phyloP scores from a whole-genome alignment of 139 green algal genomes.

The Closterium sp. region DNA sequence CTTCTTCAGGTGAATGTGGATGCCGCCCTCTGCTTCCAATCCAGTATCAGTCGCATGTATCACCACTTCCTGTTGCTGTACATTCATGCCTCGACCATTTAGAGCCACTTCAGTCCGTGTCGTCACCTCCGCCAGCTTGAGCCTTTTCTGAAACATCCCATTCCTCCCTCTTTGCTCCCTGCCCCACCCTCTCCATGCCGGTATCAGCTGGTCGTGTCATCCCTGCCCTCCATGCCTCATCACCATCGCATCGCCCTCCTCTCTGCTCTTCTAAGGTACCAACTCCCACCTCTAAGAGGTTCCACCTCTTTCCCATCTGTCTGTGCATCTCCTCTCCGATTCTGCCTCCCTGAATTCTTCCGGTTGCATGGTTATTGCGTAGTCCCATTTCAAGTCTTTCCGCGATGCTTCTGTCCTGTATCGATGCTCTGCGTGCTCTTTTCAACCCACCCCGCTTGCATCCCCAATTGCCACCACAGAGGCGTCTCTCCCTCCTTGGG shows the following conservation, averaged over 20 bases:
- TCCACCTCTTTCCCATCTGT: neutral
- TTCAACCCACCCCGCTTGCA: neutral
- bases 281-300: too few species aligned
- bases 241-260: constrained; percentile 33
- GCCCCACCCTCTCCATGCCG: neutral
- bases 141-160: neutral
- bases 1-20: constrained; percentile 49
- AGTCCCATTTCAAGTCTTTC: too few species aligned
- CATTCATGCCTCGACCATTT: neutral
- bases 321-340: too few species aligned
- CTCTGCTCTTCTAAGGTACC: constrained; percentile 28
- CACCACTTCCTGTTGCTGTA: too few species aligned
- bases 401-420: neutral
- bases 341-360: neutral
- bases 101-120: neutral
- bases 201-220: neutral
- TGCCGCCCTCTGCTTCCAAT: neutral
- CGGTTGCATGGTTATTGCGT: too few species aligned
- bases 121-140: neutral
- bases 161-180: too few species aligned
- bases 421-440: neutral
- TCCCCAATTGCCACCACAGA: neutral
- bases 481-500: neutral
- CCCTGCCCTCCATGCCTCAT: constrained; percentile 29
- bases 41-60: too few species aligned